Evolutionary conservation across 345 rosid genomes (phyloP), one percentile per base, ranked within the genome.

Genomic region (Punica granatum): DNA sequence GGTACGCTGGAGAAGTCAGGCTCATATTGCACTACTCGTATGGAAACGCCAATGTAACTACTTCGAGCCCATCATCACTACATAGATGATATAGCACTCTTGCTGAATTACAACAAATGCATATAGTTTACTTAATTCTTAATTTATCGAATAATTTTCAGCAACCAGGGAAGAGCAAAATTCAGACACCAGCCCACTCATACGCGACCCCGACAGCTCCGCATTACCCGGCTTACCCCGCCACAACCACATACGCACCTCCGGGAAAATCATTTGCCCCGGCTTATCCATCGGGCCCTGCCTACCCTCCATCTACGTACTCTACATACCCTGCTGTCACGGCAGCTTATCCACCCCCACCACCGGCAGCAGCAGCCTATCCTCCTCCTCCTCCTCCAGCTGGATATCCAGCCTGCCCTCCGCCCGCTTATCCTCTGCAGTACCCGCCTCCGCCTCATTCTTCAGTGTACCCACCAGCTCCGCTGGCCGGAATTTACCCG

Each of bases 1-100:
- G 85, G 51, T 80, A 75, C 39, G 34, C 87, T 0, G 85, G 87
- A 39, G 83, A 83, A 67, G 76, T 83, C 36, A 64, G 85, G 71
- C 70, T 83, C 19, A 83, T 77, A 43, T 25, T 78, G 67, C 81
- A 83, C 67, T 77, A 72, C 46, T 21, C 83, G 18, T 72, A 71
- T 63, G 68, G 72, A 34, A n/a, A 43, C 7, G 34, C 61, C 39
- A 13, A 31, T 8, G 28, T 7, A 36, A 23, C 16, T 49, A 5
- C 3, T 21, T n/a, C 7, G 25, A 10, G 7, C 56, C 26, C 2
- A 6, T 37, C 41, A 37, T 34, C 7, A 53, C 23, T 28, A 53
- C 60, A 13, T 32, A 44, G 43, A 15, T 21, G 26, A 43, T 72
- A 64, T 32, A n/a, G 68, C 73, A 25, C 44, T 21, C 75, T 72